Conservation (phyloP, 352 stramenopile species). For the Phytopythium mirpurense region DNA sequence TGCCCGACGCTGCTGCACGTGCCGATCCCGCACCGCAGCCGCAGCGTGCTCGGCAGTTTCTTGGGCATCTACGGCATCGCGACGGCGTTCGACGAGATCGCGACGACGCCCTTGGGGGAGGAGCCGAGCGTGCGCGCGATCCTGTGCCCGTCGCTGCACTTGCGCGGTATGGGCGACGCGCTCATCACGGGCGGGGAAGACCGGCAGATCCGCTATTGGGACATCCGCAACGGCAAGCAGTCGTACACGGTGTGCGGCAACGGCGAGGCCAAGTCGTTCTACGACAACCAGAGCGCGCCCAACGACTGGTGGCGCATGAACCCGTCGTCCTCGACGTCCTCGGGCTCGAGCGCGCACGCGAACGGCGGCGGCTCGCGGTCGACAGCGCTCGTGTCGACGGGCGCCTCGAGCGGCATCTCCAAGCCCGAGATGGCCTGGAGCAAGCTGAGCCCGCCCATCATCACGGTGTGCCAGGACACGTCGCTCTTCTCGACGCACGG, state of each 20-base stretch:
- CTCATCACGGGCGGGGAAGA: constrained; percentile 95
- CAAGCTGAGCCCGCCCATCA: constrained; percentile 75
- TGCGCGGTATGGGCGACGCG: constrained; percentile 73
- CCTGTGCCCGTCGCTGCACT: constrained; percentile 83
- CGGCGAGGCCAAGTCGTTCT: constrained; percentile 79
- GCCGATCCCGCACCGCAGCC: constrained; percentile 66
- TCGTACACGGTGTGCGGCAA: constrained; percentile 93
- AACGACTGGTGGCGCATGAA: constrained; percentile 85
- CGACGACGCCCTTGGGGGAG: constrained; percentile 60
- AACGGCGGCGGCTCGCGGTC: constrained; percentile 22
- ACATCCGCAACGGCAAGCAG: constrained; percentile 91
- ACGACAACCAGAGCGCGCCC: constrained; percentile 75
- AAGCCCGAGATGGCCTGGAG: constrained; percentile 87
- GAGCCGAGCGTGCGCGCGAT: constrained; percentile 85
- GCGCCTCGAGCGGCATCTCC: constrained; percentile 34
- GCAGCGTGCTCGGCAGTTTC: constrained; percentile 69
- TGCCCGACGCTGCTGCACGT: constrained; percentile 75
- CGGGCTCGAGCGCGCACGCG: constrained; percentile 14
- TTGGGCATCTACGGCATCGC: constrained; percentile 78
- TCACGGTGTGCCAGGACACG: constrained; percentile 83
- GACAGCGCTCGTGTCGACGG: constrained; percentile 15
- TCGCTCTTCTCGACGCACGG: constrained; percentile 56
- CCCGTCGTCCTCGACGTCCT: constrained; percentile 28
- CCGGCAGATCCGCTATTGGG: constrained; percentile 95
- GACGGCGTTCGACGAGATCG: constrained; percentile 80